These are phyloP conservation scores for Paxillus ammoniavirescens DNA, from an alignment of 768 basidiomycete genomes.

Conservation along the genomic window DNA sequence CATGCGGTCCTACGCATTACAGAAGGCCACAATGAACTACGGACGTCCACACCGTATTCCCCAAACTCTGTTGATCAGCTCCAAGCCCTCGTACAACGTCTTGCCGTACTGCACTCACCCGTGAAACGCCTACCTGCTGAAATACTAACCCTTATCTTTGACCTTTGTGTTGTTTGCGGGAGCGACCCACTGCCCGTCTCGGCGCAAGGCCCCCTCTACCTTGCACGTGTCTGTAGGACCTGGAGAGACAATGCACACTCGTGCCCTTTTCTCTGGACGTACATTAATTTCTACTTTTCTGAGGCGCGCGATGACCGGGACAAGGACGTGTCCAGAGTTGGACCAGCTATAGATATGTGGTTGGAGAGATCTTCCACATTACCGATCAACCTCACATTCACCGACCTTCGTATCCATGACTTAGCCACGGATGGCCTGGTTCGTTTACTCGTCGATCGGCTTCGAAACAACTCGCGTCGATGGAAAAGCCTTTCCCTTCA, in stretches of 20 bases:
- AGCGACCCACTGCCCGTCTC: neutral
- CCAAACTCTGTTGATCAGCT: neutral
- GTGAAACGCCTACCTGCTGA: slow-evolving; percentile 23
- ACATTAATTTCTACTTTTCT: slow-evolving; percentile 17
- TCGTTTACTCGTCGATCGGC: slow-evolving; percentile 9
- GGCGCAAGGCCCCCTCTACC: slow-evolving; percentile 5
- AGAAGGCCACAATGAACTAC: neutral
- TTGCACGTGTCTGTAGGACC: slow-evolving; percentile 17
- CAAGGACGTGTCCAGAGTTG: slow-evolving; percentile 4
- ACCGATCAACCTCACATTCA: slow-evolving; percentile 18
- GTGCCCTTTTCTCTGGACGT: slow-evolving; percentile 22
- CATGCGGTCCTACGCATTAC: neutral
- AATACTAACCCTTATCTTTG: slow-evolving; percentile 32
- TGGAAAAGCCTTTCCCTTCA: slow-evolving; percentile 17
- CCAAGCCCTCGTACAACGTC: neutral
- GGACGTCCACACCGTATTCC: neutral
- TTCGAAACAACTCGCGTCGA: slow-evolving; percentile 13
- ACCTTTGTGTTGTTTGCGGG: neutral
- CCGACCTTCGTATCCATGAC: slow-evolving; percentile 16
- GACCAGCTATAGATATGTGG: slow-evolving; percentile 4
- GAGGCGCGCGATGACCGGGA: neutral
- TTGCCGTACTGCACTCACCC: neutral
- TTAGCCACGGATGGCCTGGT: slow-evolving; percentile 5
- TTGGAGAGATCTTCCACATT: slow-evolving; percentile 12
- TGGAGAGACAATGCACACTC: slow-evolving; percentile 17